Evolutionary conservation across 306 rosid genomes (phyloP).

Genomic region (Mimosa bimucronata): DNA sequence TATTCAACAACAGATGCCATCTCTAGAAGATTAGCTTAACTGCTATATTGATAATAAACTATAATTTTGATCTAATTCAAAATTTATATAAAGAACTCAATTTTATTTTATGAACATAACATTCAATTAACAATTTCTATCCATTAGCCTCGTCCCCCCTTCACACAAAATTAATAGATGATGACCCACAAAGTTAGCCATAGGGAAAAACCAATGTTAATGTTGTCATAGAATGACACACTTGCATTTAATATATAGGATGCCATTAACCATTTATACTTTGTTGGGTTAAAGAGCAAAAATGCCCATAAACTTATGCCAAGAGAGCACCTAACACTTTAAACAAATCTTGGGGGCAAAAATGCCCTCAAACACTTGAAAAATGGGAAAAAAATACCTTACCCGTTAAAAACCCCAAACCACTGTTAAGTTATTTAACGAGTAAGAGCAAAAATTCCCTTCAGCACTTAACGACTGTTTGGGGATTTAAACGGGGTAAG

Average conservation of each 20-base stretch:
- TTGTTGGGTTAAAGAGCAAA: too few relatives aligned
- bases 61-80: neutral
- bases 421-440: too few relatives aligned
- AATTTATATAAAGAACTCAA: neutral
- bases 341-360: too few relatives aligned
- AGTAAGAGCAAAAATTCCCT: too few relatives aligned
- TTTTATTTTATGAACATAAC: neutral
- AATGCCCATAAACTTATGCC: too few relatives aligned
- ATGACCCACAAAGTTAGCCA: neutral
- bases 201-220: neutral
- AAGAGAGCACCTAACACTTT: too few relatives aligned
- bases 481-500: too few relatives aligned
- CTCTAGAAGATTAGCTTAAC: neutral
- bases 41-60: neutral
- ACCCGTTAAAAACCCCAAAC: too few relatives aligned
- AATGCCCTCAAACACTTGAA: too few relatives aligned
- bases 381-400: too few relatives aligned
- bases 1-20: neutral
- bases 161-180: constrained; percentile 13
- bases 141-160: neutral
- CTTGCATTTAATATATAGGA: neutral
- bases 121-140: constrained; percentile 1
- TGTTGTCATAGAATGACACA: neutral
- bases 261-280: neutral
- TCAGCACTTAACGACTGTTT: too few relatives aligned